phyloP scores from a whole-genome alignment of 2,329 filamentous ascomycete genomes.

The Falciphora oryzae region DNA sequence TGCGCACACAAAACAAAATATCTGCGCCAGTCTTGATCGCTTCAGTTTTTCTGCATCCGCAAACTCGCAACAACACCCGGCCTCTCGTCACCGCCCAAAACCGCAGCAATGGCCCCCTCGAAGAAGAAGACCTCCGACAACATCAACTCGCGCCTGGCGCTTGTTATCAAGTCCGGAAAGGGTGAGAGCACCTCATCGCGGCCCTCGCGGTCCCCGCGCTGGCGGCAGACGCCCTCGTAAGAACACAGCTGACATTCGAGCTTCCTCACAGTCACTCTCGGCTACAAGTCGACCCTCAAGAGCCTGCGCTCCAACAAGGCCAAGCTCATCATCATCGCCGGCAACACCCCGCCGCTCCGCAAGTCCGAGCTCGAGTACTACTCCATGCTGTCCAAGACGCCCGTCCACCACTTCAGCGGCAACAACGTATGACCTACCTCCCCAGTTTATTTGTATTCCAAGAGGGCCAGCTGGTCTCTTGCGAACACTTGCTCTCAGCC shows the following conservation, averaged over 20 bases:
- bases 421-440: slow-evolving; percentile 80
- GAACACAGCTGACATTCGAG: not conserved
- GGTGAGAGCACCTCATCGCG: slow-evolving; percentile 13
- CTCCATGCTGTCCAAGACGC: slow-evolving; percentile 86
- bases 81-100: slow-evolving; percentile 2
- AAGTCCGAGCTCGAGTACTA: slow-evolving; percentile 98
- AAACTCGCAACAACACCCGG: not conserved
- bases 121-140: slow-evolving; percentile 58
- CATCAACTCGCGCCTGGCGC: slow-evolving; percentile 55
- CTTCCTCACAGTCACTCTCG: slow-evolving; percentile 59
- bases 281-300: slow-evolving; percentile 68
- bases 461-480: not conserved
- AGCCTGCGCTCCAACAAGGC: slow-evolving; percentile 55
- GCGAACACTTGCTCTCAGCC: slow-evolving; percentile 9
- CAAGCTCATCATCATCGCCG: slow-evolving; percentile 87
- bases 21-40: not conserved
- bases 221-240: not conserved
- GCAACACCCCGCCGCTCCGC: slow-evolving; percentile 95
- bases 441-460: not conserved
- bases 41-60: not conserved
- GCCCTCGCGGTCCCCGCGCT: too few relatives aligned
- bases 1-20: not conserved
- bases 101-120: slow-evolving; percentile 51
- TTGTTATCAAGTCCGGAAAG: slow-evolving; percentile 63
- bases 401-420: slow-evolving; percentile 95